These are phyloP conservation scores for Stentor roeselii DNA, from an alignment of 73 alveolate species.

Conservation along the genomic window DNA sequence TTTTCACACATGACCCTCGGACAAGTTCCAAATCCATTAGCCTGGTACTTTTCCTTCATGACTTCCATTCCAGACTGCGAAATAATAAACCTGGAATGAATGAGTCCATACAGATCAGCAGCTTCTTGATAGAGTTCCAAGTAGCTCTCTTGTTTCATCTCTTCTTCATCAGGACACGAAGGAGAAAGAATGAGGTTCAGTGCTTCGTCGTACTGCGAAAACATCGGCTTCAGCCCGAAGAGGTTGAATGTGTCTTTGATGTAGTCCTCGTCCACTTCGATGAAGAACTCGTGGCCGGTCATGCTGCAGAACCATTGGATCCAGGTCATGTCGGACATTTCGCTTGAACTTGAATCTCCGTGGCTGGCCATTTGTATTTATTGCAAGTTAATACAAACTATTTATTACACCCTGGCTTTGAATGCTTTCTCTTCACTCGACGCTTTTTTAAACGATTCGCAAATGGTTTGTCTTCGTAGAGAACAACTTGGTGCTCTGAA, in stretches of 20 bases:
- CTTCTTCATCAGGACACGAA: constrained; percentile 75
- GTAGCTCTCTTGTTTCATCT: constrained; percentile 74
- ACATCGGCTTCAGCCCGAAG: constrained; percentile 44
- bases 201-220: constrained; percentile 26
- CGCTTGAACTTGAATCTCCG: not conserved
- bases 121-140: constrained; percentile 85
- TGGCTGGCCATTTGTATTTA: constrained; percentile 1
- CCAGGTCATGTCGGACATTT: not conserved
- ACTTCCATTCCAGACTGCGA: constrained; percentile 85
- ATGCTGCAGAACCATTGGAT: constrained; percentile 26
- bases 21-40: constrained; percentile 94
- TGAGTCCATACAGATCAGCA: constrained; percentile 92
- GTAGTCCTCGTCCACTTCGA: constrained; percentile 64
- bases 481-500: too few species aligned
- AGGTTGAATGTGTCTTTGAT: constrained; percentile 63
- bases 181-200: constrained; percentile 75
- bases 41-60: constrained; percentile 81
- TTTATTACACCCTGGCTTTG: too few species aligned
- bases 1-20: constrained; percentile 96
- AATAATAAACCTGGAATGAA: constrained; percentile 89
- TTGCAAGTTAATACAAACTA: too few species aligned
- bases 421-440: too few species aligned
- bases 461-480: too few species aligned
- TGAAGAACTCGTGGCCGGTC: constrained; percentile 23
- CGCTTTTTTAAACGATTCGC: too few species aligned